A percentile compares a stretch with the other conserved stretches of the same genome.
Conservation (phyloP, 2,329 filamentous ascomycete species). For the Aspergillus pseudoglaucus region DNA sequence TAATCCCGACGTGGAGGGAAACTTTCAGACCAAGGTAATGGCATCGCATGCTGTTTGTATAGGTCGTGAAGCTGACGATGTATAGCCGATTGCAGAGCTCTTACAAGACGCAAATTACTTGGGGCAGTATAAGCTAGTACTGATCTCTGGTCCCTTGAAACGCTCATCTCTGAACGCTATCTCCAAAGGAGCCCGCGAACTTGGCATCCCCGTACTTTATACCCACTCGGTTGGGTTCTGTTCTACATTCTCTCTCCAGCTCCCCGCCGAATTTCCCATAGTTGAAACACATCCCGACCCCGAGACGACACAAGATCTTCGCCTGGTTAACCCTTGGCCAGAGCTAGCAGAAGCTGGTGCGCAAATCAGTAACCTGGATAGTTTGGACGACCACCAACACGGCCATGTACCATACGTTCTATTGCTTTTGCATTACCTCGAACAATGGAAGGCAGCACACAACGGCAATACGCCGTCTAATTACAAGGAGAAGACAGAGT, state of each 20-base stretch:
- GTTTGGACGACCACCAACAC: constrained; percentile 70
- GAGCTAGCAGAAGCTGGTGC: constrained; percentile 64
- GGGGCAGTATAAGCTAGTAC: constrained; percentile 51
- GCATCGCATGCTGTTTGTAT: neutral
- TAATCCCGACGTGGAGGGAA: constrained; percentile 83
- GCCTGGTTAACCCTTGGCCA: constrained; percentile 78
- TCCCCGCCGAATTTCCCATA: constrained; percentile 78
- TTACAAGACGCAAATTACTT: constrained; percentile 34
- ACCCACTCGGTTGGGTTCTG: constrained; percentile 90
- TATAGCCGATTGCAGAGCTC: constrained; percentile 32
- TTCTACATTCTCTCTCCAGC: constrained; percentile 72
- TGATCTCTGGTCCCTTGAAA: constrained; percentile 55
- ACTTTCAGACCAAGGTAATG: constrained; percentile 54
- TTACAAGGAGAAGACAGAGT: constrained; percentile 81
- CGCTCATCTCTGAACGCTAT: constrained; percentile 47
- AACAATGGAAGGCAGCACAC: constrained; percentile 68
- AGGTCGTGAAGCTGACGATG: constrained; percentile 10
- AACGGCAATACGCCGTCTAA: constrained; percentile 61
- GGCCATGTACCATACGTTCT: constrained; percentile 86
- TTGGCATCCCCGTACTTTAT: constrained; percentile 68
- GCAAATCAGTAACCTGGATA: constrained; percentile 61
- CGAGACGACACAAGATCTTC: constrained; percentile 75
- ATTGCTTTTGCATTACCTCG: constrained; percentile 74
- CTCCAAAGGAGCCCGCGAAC: constrained; percentile 44
- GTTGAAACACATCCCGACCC: constrained; percentile 94